These are phyloP conservation scores for Gossypium trilobum DNA, from an alignment of 441 rosid genomes.

Conservation along the genomic window DNA sequence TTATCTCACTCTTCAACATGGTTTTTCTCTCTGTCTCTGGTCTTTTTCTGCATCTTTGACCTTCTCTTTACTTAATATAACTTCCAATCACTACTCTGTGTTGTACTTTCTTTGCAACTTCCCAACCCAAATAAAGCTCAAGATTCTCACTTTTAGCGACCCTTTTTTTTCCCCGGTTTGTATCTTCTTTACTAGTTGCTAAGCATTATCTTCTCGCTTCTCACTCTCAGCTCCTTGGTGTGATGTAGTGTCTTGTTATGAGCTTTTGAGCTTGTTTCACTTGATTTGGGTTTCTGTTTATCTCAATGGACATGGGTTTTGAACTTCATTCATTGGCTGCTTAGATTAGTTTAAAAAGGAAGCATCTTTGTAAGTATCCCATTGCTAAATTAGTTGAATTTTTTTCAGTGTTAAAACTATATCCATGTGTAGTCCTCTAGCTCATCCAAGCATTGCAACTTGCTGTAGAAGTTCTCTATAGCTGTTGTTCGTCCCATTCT, in stretches of 20 bases:
- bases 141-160: conserved; percentile 1
- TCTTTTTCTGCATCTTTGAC: neutral
- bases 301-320: conserved; percentile 8
- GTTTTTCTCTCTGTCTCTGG: neutral
- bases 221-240: neutral
- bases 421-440: neutral
- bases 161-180: neutral
- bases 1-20: neutral
- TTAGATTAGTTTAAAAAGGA: conserved; percentile 1
- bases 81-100: neutral
- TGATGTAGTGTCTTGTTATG: neutral
- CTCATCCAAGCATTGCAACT: neutral
- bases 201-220: neutral
- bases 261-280: conserved; percentile 2
- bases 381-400: neutral
- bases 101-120: neutral
- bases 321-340: neutral
- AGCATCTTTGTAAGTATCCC: neutral
- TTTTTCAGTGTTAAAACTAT: neutral
- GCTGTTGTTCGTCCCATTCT: neutral
- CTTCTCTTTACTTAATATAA: neutral
- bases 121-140: neutral
- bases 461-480: neutral
- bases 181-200: neutral
- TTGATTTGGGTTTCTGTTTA: neutral